phyloP scores from a whole-genome alignment of 257 asterid species.

The Salvia splendens region DNA sequence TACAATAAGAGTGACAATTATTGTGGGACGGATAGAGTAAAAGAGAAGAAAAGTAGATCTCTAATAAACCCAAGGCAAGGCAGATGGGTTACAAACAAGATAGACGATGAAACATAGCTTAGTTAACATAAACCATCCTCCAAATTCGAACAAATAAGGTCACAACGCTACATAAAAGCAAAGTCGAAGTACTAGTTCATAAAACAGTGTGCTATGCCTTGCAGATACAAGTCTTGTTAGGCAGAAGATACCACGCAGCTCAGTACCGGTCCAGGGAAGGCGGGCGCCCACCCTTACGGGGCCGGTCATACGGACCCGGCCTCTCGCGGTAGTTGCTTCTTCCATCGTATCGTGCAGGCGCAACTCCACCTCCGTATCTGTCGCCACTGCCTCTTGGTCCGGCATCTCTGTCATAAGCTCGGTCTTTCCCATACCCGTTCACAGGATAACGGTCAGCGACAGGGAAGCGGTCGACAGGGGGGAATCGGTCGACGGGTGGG shows the following conservation, averaged over 20 bases:
- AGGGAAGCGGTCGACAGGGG: conserved; percentile 57
- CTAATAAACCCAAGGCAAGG: no score
- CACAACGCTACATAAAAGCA: conserved; percentile 4
- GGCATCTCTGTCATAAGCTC: conserved; percentile 58
- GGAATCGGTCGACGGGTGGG: conserved; percentile 61
- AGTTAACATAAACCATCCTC: not conserved
- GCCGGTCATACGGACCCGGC: conserved; percentile 77
- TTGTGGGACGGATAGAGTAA: no score
- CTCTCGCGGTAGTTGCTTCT: conserved; percentile 57
- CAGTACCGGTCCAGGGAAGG: conserved; percentile 70
- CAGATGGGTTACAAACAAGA: no score
- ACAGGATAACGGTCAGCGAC: conserved; percentile 62
- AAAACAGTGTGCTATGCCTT: not conserved
- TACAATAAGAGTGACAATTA: no score
- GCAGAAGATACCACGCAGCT: not conserved
- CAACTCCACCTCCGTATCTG: conserved; percentile 56
- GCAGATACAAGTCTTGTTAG: conserved; percentile 8
- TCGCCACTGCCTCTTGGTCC: conserved; percentile 58
- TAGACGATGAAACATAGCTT: no score
- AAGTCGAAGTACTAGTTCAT: conserved; percentile 26
- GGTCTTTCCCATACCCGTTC: conserved; percentile 64
- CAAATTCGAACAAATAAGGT: conserved; percentile 1
- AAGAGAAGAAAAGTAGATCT: no score
- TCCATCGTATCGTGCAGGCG: conserved; percentile 61
- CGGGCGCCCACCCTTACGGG: conserved; percentile 69